phyloP scores from a whole-genome alignment of 805 yeast species.

The Scheffersomyces amazonensis region DNA sequence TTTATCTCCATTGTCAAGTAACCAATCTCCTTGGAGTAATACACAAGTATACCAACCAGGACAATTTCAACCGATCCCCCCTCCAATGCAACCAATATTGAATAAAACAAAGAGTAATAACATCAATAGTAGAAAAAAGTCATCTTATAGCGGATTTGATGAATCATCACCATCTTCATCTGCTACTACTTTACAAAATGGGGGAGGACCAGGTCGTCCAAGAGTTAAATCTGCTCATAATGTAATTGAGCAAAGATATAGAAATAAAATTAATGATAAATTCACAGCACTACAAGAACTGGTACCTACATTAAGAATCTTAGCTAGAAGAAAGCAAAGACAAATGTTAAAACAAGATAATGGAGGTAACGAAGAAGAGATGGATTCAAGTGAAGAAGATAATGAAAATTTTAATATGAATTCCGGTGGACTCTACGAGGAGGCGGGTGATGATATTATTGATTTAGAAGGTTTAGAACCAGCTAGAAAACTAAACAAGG shows the following conservation, averaged over 20 bases:
- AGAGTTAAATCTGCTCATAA: conserved; percentile 36
- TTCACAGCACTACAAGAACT: conserved; percentile 35
- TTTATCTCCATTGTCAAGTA: neutral
- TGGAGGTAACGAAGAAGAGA: conserved; percentile 6
- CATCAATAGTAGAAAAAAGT: neutral
- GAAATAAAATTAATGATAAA: conserved; percentile 42
- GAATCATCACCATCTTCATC: conserved; percentile 5
- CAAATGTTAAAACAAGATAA: conserved; percentile 8
- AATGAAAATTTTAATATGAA: conserved; percentile 3
- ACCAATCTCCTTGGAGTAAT: neutral
- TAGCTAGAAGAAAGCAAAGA: conserved; percentile 20
- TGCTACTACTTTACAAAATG: neutral
- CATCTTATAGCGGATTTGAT: neutral
- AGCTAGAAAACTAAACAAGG: conserved; percentile 72
- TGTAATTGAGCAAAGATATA: conserved; percentile 40
- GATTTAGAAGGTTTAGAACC: conserved; percentile 75
- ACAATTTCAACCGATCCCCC: neutral
- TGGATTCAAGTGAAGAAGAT: conserved; percentile 9
- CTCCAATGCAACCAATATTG: neutral
- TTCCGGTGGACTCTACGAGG: conserved; percentile 1
- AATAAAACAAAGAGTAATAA: neutral
- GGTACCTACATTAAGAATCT: conserved; percentile 37
- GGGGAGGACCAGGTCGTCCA: conserved; percentile 10
- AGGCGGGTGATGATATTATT: conserved; percentile 5
- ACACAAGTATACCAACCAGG: neutral